Base-by-base conservation (phyloP, 108 stramenopile genomes). In the Conticribra guillardii region DNA sequence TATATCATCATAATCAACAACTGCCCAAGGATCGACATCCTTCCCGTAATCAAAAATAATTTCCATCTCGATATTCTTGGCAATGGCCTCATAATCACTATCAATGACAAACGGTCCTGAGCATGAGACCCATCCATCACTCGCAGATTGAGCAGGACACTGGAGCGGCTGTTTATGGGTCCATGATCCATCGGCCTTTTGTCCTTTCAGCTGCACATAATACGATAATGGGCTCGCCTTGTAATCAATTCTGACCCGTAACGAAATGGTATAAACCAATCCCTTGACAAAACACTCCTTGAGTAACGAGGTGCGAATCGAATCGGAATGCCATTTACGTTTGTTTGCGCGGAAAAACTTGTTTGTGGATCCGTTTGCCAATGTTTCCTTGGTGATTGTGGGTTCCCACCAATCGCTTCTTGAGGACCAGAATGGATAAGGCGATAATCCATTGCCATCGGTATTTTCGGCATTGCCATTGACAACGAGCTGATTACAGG, bases 391-490 rank as follows among this genome's bases (percentile, higher is more conserved):
- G 37, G 45, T 34, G 46, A 76, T 64, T 0, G 31, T 41, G 11
- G 79, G 73, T 15, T 54, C 60, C 69, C 37, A 61, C 28, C 54
- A 15, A 54, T 45, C 5, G 32, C 15, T 21, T 67, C 60, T 29
- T 46, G 26, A 23, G 28, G 28, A 1, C 50, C 37, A 31, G 44
- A 85, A 60, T 14, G 83, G 85, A 64, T 70, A 82, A 3, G 69
- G 73, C 4, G 70, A 45, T n/a, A 52, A 64, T n/a, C 72, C 72
- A 33, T 66, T 52, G 1, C 66, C 67, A 26, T 84, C 85, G 1
- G 71, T 79, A 57, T 84, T 57, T 41, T 82, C 81, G 4, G 79
- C 84, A 62, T 86, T 50, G 19, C 87, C 85, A 65, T 89, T 89
- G 3, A 61, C 49, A 7, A 79, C 68, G 16, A 89, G 76, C 49